phyloP scores from a whole-genome alignment of 108 stramenopile species.

The Fistulifera pelliculosa region DNA sequence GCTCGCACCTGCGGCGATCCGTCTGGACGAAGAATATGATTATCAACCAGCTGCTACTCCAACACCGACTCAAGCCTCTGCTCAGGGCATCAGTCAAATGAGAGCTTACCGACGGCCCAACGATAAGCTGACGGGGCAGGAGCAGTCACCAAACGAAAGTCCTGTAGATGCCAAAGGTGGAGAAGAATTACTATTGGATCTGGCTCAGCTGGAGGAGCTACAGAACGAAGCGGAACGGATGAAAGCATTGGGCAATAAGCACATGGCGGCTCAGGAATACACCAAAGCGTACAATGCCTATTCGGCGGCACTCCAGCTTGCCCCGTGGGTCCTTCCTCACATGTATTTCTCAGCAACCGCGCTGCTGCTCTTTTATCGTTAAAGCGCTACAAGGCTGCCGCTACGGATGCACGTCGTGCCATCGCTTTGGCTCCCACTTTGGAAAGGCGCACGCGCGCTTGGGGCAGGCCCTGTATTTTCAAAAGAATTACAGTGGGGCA shows the following conservation, averaged over 20 bases:
- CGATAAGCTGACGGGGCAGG: no score
- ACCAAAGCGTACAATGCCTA: constrained; percentile 81
- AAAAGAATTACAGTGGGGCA: constrained; percentile 74
- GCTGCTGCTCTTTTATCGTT: constrained; percentile 77
- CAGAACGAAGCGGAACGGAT: constrained; percentile 80
- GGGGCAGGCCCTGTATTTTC: constrained; percentile 79
- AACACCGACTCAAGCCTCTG: no score
- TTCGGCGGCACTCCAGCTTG: constrained; percentile 77
- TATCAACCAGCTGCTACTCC: no score
- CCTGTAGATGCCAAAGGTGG: constrained; percentile 14
- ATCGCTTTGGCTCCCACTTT: constrained; percentile 84
- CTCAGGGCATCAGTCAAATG: no score
- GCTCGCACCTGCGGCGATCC: no score
- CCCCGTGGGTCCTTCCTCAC: constrained; percentile 80
- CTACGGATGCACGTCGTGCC: constrained; percentile 75
- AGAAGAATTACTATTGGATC: constrained; percentile 65
- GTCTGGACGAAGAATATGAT: no score
- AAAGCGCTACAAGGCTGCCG: constrained; percentile 76
- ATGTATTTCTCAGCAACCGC: constrained; percentile 79
- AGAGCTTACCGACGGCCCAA: no score
- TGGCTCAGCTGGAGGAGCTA: constrained; percentile 68
- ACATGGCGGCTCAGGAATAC: constrained; percentile 89
- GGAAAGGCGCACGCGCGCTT: constrained; percentile 90
- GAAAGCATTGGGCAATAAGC: constrained; percentile 84
- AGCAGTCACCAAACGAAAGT: no score